Conservation (phyloP, 495 filamentous ascomycete species). For the Xylaria scruposa region DNA sequence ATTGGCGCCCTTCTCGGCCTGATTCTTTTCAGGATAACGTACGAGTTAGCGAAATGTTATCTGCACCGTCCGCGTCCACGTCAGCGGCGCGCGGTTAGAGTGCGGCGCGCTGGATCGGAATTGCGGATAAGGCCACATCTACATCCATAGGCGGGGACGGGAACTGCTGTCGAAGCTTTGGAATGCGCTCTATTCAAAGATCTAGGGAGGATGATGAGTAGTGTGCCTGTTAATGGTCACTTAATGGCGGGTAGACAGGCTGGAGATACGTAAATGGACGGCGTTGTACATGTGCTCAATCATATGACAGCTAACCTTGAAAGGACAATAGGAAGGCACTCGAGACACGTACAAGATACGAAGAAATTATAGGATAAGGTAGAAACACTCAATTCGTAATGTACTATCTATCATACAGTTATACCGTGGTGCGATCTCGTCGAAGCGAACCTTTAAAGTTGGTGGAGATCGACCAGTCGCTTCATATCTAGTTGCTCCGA, state of each 20-base stretch:
- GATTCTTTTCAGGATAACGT: not conserved
- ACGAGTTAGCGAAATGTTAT: not conserved
- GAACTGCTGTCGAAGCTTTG: not conserved
- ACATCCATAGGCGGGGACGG: not conserved
- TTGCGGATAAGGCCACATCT: not conserved
- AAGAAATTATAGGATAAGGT: not conserved
- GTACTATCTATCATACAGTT: slow-evolving; percentile 35
- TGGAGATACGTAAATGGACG: not conserved
- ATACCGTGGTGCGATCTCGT: slow-evolving; percentile 16
- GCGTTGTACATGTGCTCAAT: not conserved
- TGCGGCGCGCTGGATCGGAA: not conserved
- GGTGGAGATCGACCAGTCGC: slow-evolving; percentile 13
- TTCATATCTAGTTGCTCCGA: not conserved
- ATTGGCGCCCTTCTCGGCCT: not conserved
- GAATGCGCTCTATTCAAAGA: not conserved
- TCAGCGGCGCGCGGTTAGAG: not conserved
- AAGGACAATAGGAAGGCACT: not conserved
- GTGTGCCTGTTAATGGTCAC: not conserved
- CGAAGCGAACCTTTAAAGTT: not conserved
- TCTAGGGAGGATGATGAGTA: not conserved
- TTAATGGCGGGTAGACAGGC: not conserved
- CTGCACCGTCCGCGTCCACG: not conserved
- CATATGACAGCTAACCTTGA: not conserved
- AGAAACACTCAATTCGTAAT: slow-evolving; percentile 31
- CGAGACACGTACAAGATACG: not conserved